These are phyloP conservation scores for Myrica gale DNA, from an alignment of 306 rosid genomes.

Conservation along the genomic window DNA sequence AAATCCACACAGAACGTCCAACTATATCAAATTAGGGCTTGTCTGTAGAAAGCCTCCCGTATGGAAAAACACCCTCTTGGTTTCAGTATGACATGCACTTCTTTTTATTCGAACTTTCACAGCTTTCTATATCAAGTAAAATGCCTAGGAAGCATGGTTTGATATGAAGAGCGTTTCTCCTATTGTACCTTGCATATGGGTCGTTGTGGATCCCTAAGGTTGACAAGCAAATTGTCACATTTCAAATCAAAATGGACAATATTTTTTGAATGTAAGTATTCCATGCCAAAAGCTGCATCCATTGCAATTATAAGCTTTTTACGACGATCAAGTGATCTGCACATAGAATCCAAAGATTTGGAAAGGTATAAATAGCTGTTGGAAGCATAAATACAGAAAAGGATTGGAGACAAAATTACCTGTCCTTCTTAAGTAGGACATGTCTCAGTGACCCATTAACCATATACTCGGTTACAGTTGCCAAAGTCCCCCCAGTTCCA, in stretches of 20 bases:
- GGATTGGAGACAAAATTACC: conserved; percentile 17
- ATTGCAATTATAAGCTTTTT: conserved; percentile 36
- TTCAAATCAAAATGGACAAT: conserved; percentile 42
- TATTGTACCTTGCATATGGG: conserved; percentile 39
- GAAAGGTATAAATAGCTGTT: conserved; percentile 15
- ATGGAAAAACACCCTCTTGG: too few relatives aligned
- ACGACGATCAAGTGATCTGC: conserved; percentile 29
- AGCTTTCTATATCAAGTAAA: background rate
- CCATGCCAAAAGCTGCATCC: conserved; percentile 43
- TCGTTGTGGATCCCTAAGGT: conserved; percentile 38
- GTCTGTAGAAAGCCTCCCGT: background rate
- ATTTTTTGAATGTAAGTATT: conserved; percentile 34
- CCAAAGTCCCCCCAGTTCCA: conserved; percentile 33
- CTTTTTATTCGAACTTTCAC: conserved; percentile 1
- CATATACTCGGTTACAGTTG: conserved; percentile 36
- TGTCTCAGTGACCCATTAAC: conserved; percentile 36
- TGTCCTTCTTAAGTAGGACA: conserved; percentile 31
- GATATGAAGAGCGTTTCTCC: background rate
- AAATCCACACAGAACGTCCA: conserved; percentile 1
- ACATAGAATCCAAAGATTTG: conserved; percentile 10
- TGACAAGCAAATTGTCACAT: conserved; percentile 37
- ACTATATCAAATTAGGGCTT: background rate
- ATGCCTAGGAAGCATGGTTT: background rate
- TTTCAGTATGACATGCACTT: background rate
- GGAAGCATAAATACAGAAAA: conserved; percentile 13